Base-by-base conservation (phyloP, 2,329 filamentous ascomycete genomes). In the Cytospora paraplurivora region DNA sequence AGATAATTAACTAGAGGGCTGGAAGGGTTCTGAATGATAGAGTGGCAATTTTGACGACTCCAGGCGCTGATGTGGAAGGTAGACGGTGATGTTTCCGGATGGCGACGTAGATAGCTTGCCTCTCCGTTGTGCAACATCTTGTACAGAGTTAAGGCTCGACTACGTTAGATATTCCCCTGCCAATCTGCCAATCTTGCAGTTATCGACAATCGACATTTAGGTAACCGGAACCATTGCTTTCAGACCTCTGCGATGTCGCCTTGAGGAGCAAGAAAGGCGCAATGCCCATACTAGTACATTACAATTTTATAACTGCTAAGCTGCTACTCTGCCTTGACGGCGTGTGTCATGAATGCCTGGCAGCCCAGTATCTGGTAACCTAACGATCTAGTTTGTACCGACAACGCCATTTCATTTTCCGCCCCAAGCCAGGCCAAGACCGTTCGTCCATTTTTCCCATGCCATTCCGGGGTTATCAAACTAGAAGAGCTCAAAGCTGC, bases 211-310 rank as follows among this genome's bases (percentile, higher is more conserved):
- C 44, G 4, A 12, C 21, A 17, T 11, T 21, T 8, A 21, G 7
- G 15, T 11, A 4, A 47, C 13, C 10, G 44, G 10, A n/a, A 19
- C n/a, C 3, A 1, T 7, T 44, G 17, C 10, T 15, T 7, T 15
- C n/a, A n/a, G 10, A n/a, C 21, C 44, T 12, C 21, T 8, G 7
- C n/a, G n/a, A 19, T 21, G 44, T 21, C n/a, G 44, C 44, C 44
- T 6, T 47, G 12, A 10, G 21, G 12, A 19, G 17, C 17, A n/a
- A 17, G 8, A 47, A 47, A 19, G 7, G 44, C n/a, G 44, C 44
- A 21, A 47, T 47, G 44, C 21, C n/a, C 44, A 47, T 47, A 47
- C 44, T 21, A n/a, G 41, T 47, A 21, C 44, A 47, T 47, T 47
- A 47, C 19, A 47, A n/a, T 11, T 19, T 21, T 41, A n/a, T 21